Base-by-base conservation (phyloP, 169 alveolate species). In the Cryptosporidium felis region DNA sequence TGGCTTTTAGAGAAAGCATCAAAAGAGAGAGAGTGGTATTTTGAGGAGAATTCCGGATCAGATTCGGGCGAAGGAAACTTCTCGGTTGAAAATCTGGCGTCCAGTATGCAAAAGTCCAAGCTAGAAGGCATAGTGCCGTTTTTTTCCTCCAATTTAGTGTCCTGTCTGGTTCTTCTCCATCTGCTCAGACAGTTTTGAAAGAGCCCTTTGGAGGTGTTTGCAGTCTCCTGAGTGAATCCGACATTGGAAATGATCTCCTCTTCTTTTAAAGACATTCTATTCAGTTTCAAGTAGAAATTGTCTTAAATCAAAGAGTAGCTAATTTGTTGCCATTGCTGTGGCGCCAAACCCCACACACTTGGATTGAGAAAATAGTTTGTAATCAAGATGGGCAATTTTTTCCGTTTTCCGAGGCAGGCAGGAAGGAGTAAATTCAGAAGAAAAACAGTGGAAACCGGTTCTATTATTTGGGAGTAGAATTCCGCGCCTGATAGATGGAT, bases 301-400 rank as follows among this genome's bases (percentile, higher is more conserved):
- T n/a, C n/a, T n/a, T n/a, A n/a, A n/a, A n/a, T n/a, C n/a, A n/a
- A n/a, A n/a, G n/a, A n/a, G n/a, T n/a, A n/a, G n/a, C n/a, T n/a
- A n/a, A n/a, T n/a, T n/a, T n/a, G n/a, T n/a, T n/a, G n/a, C n/a
- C n/a, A n/a, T n/a, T n/a, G n/a, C n/a, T n/a, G n/a, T 21, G 47
- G 81, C 81, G 81, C 81, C 81, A 65, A 0, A 5, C 81, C 81
- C 81, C 81, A 65, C 81, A 65, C 62, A 21, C 12, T n/a, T 56
- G 45, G n/a, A 21, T 30, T 1, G 32, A 21, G 42, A 30, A 56
- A 3, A 56, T 47, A n/a, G 23, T n/a, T n/a, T n/a, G n/a, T 53
- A 30, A 8, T 56, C 12, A 12, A 5, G 26, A 30, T 56, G 16
- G 42, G 63, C 32, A 28, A 16, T 56, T 41, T 41, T 56, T 56